phyloP scores from a whole-genome alignment of 164 flowering plant species.

The Paratinospora sagittata region DNA sequence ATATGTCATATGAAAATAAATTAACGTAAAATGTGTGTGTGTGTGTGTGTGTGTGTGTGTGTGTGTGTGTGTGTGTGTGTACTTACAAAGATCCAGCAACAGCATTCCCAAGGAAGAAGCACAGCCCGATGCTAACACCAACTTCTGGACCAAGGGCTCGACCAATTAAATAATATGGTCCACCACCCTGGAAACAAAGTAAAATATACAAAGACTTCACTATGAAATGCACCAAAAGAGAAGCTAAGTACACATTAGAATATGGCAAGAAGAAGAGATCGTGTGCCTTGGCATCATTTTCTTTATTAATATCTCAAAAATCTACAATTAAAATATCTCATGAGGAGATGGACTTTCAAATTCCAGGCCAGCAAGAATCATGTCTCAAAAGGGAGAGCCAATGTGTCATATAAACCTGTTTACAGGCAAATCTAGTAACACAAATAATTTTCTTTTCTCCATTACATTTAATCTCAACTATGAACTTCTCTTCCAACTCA shows the following conservation, averaged over 20 bases:
- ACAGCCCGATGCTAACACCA: slow-evolving; percentile 98
- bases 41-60: too few species aligned
- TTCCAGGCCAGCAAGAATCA: neutral
- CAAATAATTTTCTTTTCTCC: neutral
- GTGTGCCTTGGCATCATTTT: neutral
- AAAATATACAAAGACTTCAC: slow-evolving; percentile 1
- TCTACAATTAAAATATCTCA: neutral
- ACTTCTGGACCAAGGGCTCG: slow-evolving; percentile 99
- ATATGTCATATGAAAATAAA: neutral
- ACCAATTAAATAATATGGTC: slow-evolving; percentile 98
- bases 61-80: neutral
- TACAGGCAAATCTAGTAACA: neutral
- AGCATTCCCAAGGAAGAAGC: slow-evolving; percentile 98
- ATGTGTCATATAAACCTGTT: neutral
- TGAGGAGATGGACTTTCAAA: neutral
- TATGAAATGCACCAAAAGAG: neutral
- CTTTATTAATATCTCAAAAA: too few species aligned
- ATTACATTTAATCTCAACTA: too few species aligned
- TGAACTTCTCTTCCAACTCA: too few species aligned
- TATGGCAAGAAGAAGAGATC: neutral
- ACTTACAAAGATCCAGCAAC: slow-evolving; percentile 98
- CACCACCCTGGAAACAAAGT: slow-evolving; percentile 74
- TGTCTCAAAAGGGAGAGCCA: neutral
- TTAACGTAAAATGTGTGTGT: neutral
- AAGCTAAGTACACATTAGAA: neutral